phyloP scores from a whole-genome alignment of 2,329 filamentous ascomycete genomes.

The Alternaria ethzedia region DNA sequence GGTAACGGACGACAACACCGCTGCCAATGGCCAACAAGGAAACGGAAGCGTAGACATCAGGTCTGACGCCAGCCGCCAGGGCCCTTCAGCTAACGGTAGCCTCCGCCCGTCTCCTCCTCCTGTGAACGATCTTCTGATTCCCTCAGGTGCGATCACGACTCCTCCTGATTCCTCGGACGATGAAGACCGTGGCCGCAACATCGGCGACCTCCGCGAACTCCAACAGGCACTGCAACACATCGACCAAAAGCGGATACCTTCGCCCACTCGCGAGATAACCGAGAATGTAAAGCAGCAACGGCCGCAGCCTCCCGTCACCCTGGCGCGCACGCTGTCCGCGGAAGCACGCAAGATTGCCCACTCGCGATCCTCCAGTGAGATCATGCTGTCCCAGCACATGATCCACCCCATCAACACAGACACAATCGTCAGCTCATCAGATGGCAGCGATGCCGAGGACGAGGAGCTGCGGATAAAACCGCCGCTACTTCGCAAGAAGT shows the following conservation, averaged over 20 bases:
- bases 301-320: slow-evolving; percentile 24
- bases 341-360: slow-evolving; percentile 67
- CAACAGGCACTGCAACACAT: slow-evolving; percentile 85
- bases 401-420: slow-evolving; percentile 53
- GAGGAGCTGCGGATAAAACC: slow-evolving; percentile 71
- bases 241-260: slow-evolving; percentile 67
- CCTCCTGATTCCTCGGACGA: slow-evolving; percentile 93
- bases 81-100: slow-evolving; percentile 59
- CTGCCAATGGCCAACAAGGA: slow-evolving; percentile 36
- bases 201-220: slow-evolving; percentile 66
- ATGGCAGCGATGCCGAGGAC: slow-evolving; percentile 63
- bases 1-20: slow-evolving; percentile 38
- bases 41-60: slow-evolving; percentile 29
- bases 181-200: slow-evolving; percentile 67
- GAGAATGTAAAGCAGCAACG: slow-evolving; percentile 21
- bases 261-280: slow-evolving; percentile 54
- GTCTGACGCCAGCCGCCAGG: slow-evolving; percentile 23
- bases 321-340: slow-evolving; percentile 53
- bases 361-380: slow-evolving; percentile 66
- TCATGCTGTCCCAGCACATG: slow-evolving; percentile 55
- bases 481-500: slow-evolving; percentile 97
- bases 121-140: slow-evolving; percentile 76
- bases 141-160: slow-evolving; percentile 84
- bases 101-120: slow-evolving; percentile 86
- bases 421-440: slow-evolving; percentile 52